These are phyloP conservation scores for Euphorbia schlechtendalii DNA, from an alignment of 441 rosid genomes.

Conservation along the genomic window DNA sequence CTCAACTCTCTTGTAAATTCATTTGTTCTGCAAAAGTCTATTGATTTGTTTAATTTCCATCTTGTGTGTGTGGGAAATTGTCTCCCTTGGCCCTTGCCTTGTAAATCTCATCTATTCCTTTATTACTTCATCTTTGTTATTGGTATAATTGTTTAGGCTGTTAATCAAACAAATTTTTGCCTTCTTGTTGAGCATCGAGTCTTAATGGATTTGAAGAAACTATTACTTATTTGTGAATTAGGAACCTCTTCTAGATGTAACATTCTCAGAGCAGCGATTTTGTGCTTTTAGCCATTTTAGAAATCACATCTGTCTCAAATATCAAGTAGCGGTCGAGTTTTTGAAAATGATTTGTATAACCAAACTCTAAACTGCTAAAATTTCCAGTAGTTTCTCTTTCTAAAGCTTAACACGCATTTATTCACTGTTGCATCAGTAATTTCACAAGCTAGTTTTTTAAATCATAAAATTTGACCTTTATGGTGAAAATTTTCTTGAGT, in stretches of 20 bases:
- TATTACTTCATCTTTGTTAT: neutral
- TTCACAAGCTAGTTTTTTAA: slow-evolving; percentile 8
- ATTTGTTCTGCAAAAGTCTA: slow-evolving; percentile 11
- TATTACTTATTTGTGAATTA: neutral
- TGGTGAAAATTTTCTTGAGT: slow-evolving; percentile 6
- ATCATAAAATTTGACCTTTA: neutral
- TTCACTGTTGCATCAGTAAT: neutral
- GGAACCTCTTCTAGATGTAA: neutral
- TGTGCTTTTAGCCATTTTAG: neutral
- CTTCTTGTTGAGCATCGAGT: no score
- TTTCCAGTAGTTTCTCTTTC: neutral
- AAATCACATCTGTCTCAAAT: neutral
- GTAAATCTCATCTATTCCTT: slow-evolving; percentile 5
- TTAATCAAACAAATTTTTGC: neutral
- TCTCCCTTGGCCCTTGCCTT: slow-evolving; percentile 4
- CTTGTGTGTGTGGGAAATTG: neutral
- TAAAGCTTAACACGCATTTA: neutral
- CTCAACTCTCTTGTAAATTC: slow-evolving; percentile 15
- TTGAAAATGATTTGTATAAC: neutral
- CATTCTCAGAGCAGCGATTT: neutral
- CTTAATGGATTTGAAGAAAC: neutral
- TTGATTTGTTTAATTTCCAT: slow-evolving; percentile 3
- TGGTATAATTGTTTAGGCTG: neutral
- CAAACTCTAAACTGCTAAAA: slow-evolving; percentile 2
- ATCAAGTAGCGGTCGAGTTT: neutral